phyloP scores from a whole-genome alignment of 495 filamentous ascomycete species.

The Stereocaulon alpinum region DNA sequence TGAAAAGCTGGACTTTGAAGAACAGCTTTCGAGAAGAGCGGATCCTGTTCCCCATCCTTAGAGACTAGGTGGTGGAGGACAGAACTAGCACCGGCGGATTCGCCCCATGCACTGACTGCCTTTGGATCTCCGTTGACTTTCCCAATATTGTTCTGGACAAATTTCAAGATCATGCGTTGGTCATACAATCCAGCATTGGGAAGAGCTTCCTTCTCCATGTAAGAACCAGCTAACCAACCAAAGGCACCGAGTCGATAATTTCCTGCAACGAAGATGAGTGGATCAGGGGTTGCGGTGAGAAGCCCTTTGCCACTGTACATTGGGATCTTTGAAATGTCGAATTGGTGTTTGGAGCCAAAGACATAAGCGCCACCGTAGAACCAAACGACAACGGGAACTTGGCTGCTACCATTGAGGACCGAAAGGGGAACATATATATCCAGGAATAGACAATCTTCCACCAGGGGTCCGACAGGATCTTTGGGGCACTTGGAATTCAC shows the following conservation, averaged over 20 bases:
- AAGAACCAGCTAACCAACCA: slow-evolving; percentile 36
- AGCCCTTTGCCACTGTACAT: slow-evolving; percentile 14
- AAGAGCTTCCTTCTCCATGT: slow-evolving; percentile 30
- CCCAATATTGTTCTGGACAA: slow-evolving; percentile 49
- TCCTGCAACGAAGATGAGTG: slow-evolving; percentile 25
- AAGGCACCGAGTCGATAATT: slow-evolving; percentile 36
- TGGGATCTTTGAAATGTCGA: slow-evolving; percentile 18
- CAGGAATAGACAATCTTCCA: slow-evolving; percentile 32
- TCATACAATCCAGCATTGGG: slow-evolving; percentile 38
- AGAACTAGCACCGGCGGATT: slow-evolving; percentile 24
- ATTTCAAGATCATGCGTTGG: slow-evolving; percentile 45
- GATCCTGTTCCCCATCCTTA: slow-evolving; percentile 25
- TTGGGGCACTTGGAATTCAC: neutral
- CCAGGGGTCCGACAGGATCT: neutral
- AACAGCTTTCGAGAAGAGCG: slow-evolving; percentile 32
- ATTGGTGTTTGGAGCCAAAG: slow-evolving; percentile 30
- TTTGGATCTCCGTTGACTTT: slow-evolving; percentile 46
- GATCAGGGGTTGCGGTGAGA: slow-evolving; percentile 26
- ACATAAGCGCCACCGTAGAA: slow-evolving; percentile 39
- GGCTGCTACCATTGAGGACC: slow-evolving; percentile 11
- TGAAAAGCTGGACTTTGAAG: slow-evolving; percentile 38
- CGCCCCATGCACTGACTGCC: slow-evolving; percentile 44
- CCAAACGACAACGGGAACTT: slow-evolving; percentile 32
- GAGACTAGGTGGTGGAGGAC: slow-evolving; percentile 27
- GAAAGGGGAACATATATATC: slow-evolving; percentile 26